Base-by-base conservation (phyloP, 169 alveolate genomes). In the Miamiensis avidus region DNA sequence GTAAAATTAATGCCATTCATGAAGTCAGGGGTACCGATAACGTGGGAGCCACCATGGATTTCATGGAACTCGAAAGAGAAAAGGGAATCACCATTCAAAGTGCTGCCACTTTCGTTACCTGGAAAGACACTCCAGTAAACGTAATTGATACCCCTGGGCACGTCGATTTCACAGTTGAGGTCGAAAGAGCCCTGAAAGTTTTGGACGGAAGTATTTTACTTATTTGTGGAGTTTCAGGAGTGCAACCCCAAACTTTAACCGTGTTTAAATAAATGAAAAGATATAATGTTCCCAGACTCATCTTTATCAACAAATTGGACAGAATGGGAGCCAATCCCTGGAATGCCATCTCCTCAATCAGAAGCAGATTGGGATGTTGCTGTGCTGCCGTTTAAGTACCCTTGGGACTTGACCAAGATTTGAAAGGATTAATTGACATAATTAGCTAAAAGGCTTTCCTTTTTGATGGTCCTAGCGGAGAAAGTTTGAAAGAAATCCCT, bases 141-240 rank as follows among this genome's bases (percentile, higher is more conserved):
- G 94, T 99, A 76, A 99, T 99, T 85, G 99, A 99, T 89, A 98
- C 99, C 4, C 99, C 99, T 49, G 99, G 99, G 11, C 99, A 99
- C 95, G 99, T 99, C 65, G 99, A 99, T 94, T 98, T 99, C 92
- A 98, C 99, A 28, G 97, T 98, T 78, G 99, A 99, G 93, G 99
- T 99, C 49, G 99, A 98, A 91, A 94, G 99, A 81, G 98, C 99
- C 31, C 88, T 99, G 85, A 94, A 99, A 82, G 99, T 99, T 11
- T 94, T 99, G 29, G 99, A 99, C 93, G 99, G 99, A 29, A 99
- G 99, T 25, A 93, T 99, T 32, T 91, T 98, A 34, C 93, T 99
- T 72, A 92, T 98, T 30, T 98, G 99, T 91, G 99, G 98, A 27
- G 99, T 98, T 29, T 97, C 99, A 15, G 99, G 99, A 15, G 99